Evolutionary conservation across 257 asterid genomes (phyloP).

Genomic region (Nicotiana sylvestris): DNA sequence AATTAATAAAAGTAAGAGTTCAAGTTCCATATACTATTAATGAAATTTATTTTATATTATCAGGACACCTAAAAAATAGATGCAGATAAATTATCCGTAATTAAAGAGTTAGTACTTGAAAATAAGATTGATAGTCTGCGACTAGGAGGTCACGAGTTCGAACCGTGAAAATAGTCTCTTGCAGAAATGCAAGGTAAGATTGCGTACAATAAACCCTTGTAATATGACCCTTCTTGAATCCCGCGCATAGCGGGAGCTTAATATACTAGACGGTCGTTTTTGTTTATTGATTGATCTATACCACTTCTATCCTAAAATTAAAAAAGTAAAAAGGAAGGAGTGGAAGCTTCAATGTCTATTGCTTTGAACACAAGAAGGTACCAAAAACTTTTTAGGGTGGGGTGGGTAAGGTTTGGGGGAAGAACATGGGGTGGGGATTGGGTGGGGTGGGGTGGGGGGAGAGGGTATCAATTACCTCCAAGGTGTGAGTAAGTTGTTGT

Average conservation of each 20-base stretch:
- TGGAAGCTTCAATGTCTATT: constrained; percentile 29
- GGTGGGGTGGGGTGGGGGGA: not conserved
- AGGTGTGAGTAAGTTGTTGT: constrained; percentile 32
- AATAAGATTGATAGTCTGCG: not conserved
- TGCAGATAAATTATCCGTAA: not conserved
- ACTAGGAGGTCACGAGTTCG: too few relatives aligned
- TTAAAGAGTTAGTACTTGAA: not conserved
- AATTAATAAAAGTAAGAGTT: not conserved
- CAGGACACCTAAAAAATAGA: not conserved
- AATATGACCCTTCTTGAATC: too few relatives aligned
- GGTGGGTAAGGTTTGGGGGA: not conserved
- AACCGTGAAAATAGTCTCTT: rapidly evolving
- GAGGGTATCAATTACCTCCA: constrained; percentile 21
- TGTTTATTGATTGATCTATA: too few relatives aligned
- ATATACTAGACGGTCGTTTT: rapidly evolving
- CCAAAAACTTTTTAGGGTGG: constrained; percentile 27
- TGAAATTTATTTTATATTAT: not conserved
- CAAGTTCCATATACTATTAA: not conserved
- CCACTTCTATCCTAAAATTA: not conserved
- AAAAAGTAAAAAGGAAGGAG: constrained; percentile 8
- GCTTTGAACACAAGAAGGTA: constrained; percentile 50
- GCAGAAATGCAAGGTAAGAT: too few relatives aligned
- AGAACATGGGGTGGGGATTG: not conserved
- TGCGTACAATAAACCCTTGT: too few relatives aligned
- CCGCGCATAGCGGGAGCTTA: too few relatives aligned